These are phyloP conservation scores for Psilocybe azurescens DNA, from an alignment of 768 basidiomycete genomes.

Conservation along the genomic window DNA sequence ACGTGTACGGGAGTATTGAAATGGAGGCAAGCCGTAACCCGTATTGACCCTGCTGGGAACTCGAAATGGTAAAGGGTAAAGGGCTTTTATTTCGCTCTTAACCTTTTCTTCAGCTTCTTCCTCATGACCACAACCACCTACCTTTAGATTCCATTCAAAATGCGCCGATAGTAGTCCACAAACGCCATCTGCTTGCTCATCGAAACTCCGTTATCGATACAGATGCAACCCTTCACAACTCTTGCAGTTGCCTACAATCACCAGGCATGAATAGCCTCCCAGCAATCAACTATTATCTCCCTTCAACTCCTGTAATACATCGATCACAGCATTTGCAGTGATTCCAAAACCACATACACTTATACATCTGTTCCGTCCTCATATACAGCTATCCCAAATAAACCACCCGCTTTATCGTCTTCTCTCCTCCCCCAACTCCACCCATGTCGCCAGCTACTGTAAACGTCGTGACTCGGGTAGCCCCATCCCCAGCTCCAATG, in stretches of 20 bases:
- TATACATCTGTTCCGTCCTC: background rate
- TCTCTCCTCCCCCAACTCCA: background rate
- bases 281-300: background rate
- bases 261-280: conserved; percentile 11
- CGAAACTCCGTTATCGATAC: conserved; percentile 17
- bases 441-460: conserved; percentile 18
- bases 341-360: background rate
- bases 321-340: conserved; percentile 5
- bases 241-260: background rate
- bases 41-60: conserved; percentile 13
- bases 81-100: conserved; percentile 3
- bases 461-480: conserved; percentile 14
- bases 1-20: conserved; percentile 20
- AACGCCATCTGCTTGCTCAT: background rate
- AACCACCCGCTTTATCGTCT: background rate
- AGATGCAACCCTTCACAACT: conserved; percentile 20
- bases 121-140: conserved; percentile 19
- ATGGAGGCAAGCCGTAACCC: too few species aligned
- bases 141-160: conserved; percentile 23
- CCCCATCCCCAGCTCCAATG: conserved; percentile 11
- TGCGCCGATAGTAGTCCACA: conserved; percentile 8
- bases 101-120: conserved; percentile 3
- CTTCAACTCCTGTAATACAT: background rate
- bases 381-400: background rate
- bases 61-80: conserved; percentile 6